Evolutionary conservation across 2,329 filamentous ascomycete genomes (phyloP), one percentile per base, ranked within the genome.

Genomic region (Cladophialophora exuberans): DNA sequence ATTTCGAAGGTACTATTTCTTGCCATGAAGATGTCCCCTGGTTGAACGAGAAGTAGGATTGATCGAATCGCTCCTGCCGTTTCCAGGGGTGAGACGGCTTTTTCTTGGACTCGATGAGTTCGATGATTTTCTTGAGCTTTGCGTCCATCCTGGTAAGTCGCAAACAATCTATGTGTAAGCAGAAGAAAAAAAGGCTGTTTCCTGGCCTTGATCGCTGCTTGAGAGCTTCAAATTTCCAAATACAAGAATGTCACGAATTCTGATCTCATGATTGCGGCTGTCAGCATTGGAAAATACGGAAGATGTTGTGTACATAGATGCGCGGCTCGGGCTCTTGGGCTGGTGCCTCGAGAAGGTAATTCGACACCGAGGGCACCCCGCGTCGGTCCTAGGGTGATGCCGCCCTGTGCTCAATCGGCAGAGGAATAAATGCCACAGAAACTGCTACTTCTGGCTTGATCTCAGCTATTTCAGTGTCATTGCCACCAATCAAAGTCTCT

Each of bases 81-180:
- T 60, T 56, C 65, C 65, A 66, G 31, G 62, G 56, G 23, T 59
- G 58, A 13, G 57, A 60, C 4, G 50, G 22, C 43, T 62, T 62
- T 41, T 56, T 56, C 53, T 62, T 62, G 13, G 57, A 59, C 39
- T 59, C 49, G 35, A 62, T 61, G 28, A 62, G 35, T 15, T 59
- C 49, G 23, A 62, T 59, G 39, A 62, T 61, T 17, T 48, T 42
- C 36, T 54, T 51, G 3, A 62, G 39, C 35, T 59, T 54, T 9
- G 49, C 49, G 41, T 61, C 58, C 58, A 61, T 61, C 25, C 10
- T 39, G 31, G 26, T 15, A 4, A 13, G 25, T 42, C 39, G n/a
- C 39, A 22, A 26, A 26, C 22, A 42, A 15, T 42, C 20, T 9
- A 13, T 20, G 13, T n/a, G 17, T 7, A 39, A 15, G 17, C 35